phyloP scores from a whole-genome alignment of 1,139 yeast species.

The Kurtzmaniella quercitrusa region DNA sequence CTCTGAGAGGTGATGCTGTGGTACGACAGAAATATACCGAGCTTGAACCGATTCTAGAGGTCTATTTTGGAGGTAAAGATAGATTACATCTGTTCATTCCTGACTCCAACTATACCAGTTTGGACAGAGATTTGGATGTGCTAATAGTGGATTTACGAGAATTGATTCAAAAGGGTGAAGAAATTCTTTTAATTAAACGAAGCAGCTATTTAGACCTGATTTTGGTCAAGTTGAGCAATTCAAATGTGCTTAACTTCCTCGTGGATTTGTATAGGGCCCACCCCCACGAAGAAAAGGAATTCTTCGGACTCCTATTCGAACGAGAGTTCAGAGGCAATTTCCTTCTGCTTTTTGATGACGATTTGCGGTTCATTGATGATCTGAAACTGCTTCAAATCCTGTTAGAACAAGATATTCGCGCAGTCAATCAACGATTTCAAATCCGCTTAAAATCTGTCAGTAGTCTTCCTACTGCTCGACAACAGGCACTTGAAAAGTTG shows the following conservation, averaged over 20 bases:
- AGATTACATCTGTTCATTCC: slow-evolving; percentile 49
- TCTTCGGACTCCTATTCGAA: slow-evolving; percentile 29
- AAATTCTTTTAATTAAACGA: slow-evolving; percentile 26
- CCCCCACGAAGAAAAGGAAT: slow-evolving; percentile 15
- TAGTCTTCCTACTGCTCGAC: slow-evolving; percentile 34
- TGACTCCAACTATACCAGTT: slow-evolving; percentile 32
- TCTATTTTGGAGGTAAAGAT: slow-evolving; percentile 41
- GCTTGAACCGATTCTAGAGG: slow-evolving; percentile 37
- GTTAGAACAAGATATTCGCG: slow-evolving; percentile 41
- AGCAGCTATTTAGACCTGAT: slow-evolving; percentile 36
- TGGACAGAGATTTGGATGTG: slow-evolving; percentile 37
- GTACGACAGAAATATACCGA: slow-evolving; percentile 42
- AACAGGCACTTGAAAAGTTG: slow-evolving; percentile 47
- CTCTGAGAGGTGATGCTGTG: slow-evolving; percentile 56
- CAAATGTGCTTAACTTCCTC: slow-evolving; percentile 49
- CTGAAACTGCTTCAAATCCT: slow-evolving; percentile 39
- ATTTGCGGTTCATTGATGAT: slow-evolving; percentile 31
- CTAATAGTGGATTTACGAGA: slow-evolving; percentile 42
- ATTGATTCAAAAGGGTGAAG: slow-evolving; percentile 21
- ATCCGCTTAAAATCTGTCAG: slow-evolving; percentile 15
- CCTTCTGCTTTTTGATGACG: slow-evolving; percentile 36
- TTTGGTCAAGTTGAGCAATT: slow-evolving; percentile 42
- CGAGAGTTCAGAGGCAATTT: slow-evolving; percentile 29
- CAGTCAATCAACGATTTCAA: slow-evolving; percentile 34
- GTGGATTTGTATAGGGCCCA: slow-evolving; percentile 40